Evolutionary conservation across 768 basidiomycete genomes (phyloP).

Genomic region (Panellus pusillus): DNA sequence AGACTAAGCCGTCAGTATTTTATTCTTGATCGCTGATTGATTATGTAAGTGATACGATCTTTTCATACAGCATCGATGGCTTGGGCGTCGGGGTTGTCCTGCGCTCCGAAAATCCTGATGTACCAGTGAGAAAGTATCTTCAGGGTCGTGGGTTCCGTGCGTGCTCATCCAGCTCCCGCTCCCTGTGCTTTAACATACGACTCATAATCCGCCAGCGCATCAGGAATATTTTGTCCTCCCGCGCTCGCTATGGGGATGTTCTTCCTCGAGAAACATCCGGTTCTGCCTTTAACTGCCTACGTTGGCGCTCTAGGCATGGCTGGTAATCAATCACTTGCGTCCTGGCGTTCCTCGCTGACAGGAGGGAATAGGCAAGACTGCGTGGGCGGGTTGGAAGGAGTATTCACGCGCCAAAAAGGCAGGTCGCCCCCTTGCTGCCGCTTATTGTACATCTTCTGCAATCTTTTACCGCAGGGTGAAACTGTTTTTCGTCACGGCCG

Average conservation of each 20-base stretch:
- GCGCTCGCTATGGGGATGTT: neutral
- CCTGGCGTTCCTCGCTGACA: neutral
- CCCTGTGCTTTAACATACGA: neutral
- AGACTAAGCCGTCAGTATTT: too few species aligned
- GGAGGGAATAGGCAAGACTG: slow-evolving; percentile 34
- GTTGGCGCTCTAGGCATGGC: slow-evolving; percentile 57
- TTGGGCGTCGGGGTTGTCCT: slow-evolving; percentile 46
- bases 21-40: too few species aligned
- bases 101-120: slow-evolving; percentile 36
- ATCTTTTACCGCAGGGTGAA: slow-evolving; percentile 32
- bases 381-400: slow-evolving; percentile 42
- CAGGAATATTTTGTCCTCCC: slow-evolving; percentile 4
- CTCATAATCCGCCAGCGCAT: neutral
- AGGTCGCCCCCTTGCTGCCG: neutral
- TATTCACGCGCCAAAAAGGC: slow-evolving; percentile 40
- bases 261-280: neutral
- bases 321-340: slow-evolving; percentile 30
- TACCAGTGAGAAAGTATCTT: slow-evolving; percentile 42
- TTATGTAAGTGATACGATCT: neutral
- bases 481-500: slow-evolving; percentile 41
- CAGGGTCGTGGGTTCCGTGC: slow-evolving; percentile 26
- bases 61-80: slow-evolving; percentile 22
- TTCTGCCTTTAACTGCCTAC: slow-evolving; percentile 28
- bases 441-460: neutral
- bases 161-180: too few species aligned